phyloP scores from a whole-genome alignment of 176 grass and related monocot genomes.

The Musa beccarii region DNA sequence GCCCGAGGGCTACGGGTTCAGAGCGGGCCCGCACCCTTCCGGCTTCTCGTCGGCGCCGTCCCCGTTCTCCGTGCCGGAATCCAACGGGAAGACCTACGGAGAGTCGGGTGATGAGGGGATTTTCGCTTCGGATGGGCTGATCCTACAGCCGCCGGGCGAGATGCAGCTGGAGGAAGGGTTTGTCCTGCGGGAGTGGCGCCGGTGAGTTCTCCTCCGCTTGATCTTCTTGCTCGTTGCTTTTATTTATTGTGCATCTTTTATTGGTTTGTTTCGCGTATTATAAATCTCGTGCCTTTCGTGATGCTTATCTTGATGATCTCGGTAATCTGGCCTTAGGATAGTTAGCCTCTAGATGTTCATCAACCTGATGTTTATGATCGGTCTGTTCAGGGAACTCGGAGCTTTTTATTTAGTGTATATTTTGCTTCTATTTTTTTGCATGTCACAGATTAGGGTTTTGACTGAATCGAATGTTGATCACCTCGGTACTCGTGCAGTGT shows the following conservation, averaged over 20 bases:
- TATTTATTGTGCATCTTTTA: conserved; percentile 1
- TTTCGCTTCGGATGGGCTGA: conserved; percentile 28
- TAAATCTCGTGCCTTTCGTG: background rate
- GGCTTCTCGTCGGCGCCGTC: conserved; percentile 30
- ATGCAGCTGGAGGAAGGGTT: conserved; percentile 61
- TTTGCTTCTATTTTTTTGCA: background rate
- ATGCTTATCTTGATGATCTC: background rate
- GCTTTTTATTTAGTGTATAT: background rate
- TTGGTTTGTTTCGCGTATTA: background rate
- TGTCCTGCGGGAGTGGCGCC: conserved; percentile 69
- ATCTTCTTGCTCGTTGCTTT: background rate
- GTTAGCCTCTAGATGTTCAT: background rate
- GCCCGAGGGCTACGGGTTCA: background rate
- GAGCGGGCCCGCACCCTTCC: background rate
- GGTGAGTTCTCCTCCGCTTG: conserved; percentile 28
- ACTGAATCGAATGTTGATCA: too few species aligned
- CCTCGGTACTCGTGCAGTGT: too few species aligned
- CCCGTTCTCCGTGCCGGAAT: conserved; percentile 40
- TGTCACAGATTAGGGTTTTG: too few species aligned
- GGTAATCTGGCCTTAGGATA: background rate
- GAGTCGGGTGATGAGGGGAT: conserved; percentile 17
- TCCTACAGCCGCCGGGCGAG: conserved; percentile 53
- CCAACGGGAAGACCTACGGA: conserved; percentile 26
- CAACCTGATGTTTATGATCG: background rate
- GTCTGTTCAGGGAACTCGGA: too few species aligned